Evolutionary conservation across 345 rosid genomes (phyloP), one percentile per base, ranked within the genome.

Genomic region (Boechera stricta): DNA sequence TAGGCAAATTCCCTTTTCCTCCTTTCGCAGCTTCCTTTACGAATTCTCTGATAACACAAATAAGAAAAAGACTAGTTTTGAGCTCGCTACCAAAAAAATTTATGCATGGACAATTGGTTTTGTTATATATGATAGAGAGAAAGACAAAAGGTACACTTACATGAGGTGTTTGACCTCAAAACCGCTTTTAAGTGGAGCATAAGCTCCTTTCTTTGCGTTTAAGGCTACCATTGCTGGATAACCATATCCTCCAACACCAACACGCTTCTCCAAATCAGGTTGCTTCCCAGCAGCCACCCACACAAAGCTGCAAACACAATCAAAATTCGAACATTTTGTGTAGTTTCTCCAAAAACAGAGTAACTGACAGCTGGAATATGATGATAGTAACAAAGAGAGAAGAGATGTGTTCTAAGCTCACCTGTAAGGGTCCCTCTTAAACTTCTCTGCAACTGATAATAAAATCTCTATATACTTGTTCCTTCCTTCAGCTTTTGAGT

Each of bases 201-300:
- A 90, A 3, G 89, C 97, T 75, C 93, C 97, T 85, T 92, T 92
- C 90, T 94, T 94, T 55, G 85, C 83, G 64, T 94, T 94, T 82
- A 94, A 72, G 63, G 98, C 98, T 41, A 94, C 93, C 76, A 94
- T 80, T 45, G 97, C 98, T 2, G 98, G 97, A 60, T 92, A 94
- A 4, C 97, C 98, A 33, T 94, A 94, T 64, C 97, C 98, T 55
- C 98, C 98, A 38, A 94, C 95, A 10, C 97, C 92, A 26, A 94
- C 93, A 10, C 55, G 87, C 45, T 79, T 87, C 83, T 94, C 98
- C 48, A 94, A 87, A 81, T 87, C 93, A 57, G 93, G 91, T 80
- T 94, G 97, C 84, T 90, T 90, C 54, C 92, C 95, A 13, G 98
- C 92, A 75, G 98, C 93, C 36, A 86, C 89, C 98, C 98, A 94